Evolutionary conservation across 1,284 basidiomycete species (phyloP).

Genomic region (Rhodotorula sp.): DNA sequence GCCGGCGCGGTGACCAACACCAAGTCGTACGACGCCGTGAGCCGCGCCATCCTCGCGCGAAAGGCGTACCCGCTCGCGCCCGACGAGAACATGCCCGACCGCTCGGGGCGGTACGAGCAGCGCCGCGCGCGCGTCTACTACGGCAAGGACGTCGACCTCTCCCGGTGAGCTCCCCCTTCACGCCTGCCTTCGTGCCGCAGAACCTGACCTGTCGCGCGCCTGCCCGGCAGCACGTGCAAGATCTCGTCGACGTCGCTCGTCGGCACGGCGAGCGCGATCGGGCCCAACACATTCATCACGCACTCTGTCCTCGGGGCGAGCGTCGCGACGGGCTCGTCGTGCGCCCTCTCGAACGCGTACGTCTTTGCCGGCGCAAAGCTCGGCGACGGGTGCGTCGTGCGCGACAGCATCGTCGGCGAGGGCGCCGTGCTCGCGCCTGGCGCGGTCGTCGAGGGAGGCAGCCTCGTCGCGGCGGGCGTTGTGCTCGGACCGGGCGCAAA

Average conservation of each 20-base stretch:
- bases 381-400: constrained; percentile 72
- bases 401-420: constrained; percentile 64
- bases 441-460: constrained; percentile 59
- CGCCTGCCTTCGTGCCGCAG: constrained; percentile 45
- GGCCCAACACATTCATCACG: constrained; percentile 64
- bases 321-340: constrained; percentile 67
- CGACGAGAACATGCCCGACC: constrained; percentile 84
- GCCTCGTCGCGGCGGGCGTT: constrained; percentile 48
- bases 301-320: constrained; percentile 73
- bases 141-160: constrained; percentile 60
- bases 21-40: constrained; percentile 82
- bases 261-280: constrained; percentile 67
- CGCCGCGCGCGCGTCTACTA: constrained; percentile 83
- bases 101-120: constrained; percentile 71
- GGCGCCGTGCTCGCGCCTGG: constrained; percentile 57
- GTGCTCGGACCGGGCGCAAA: constrained; percentile 55
- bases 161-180: constrained; percentile 59
- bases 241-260: constrained; percentile 80
- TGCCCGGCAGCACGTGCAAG: constrained; percentile 59
- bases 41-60: constrained; percentile 85
- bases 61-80: constrained; percentile 95
- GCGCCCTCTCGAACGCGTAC: constrained; percentile 70
- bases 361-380: constrained; percentile 77
- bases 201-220: constrained; percentile 44
- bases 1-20: constrained; percentile 55